A percentile compares a stretch with the other conserved stretches of the same genome.
phyloP scores from a whole-genome alignment of 1,284 basidiomycete genomes.

The Hymenochaete sp. region DNA sequence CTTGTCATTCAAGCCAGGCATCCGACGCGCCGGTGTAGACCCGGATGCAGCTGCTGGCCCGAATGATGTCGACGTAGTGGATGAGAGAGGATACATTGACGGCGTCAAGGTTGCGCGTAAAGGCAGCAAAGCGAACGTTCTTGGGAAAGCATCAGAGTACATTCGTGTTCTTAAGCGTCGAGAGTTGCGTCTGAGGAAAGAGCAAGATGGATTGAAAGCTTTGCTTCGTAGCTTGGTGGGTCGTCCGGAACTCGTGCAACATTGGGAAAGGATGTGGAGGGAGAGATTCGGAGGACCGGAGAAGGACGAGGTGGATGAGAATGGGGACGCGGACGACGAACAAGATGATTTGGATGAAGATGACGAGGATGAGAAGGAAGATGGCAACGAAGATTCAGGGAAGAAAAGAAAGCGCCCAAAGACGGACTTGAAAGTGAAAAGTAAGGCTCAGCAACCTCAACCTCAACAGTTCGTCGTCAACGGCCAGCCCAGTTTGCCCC shows the following conservation, averaged over 20 bases:
- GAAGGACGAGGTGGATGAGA: slow-evolving; percentile 51
- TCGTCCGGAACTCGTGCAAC: slow-evolving; percentile 54
- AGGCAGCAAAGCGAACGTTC: slow-evolving; percentile 75
- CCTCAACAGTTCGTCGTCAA: slow-evolving; percentile 10
- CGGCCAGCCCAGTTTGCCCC: slow-evolving; percentile 9
- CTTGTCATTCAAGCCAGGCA: slow-evolving; percentile 32
- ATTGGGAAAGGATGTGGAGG: slow-evolving; percentile 70
- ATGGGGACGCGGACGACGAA: slow-evolving; percentile 39
- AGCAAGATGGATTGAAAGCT: slow-evolving; percentile 62
- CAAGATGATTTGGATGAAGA: slow-evolving; percentile 50
- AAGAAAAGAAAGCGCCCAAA: slow-evolving; percentile 32
- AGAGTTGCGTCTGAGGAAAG: slow-evolving; percentile 58
- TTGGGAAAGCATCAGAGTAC: slow-evolving; percentile 78
- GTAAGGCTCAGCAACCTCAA: too few relatives aligned
- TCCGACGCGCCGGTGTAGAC: slow-evolving; percentile 20
- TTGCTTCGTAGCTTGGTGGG: slow-evolving; percentile 62
- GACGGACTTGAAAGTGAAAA: slow-evolving; percentile 26
- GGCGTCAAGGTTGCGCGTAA: slow-evolving; percentile 78
- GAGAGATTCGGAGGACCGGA: slow-evolving; percentile 66
- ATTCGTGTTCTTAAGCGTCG: slow-evolving; percentile 69
- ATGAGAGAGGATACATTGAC: slow-evolving; percentile 70
- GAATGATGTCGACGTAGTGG: slow-evolving; percentile 46
- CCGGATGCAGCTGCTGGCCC: slow-evolving; percentile 29
- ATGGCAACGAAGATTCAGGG: slow-evolving; percentile 21
- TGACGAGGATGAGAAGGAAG: slow-evolving; percentile 46